A percentile compares a stretch with the other conserved stretches of the same genome.
Conservation (phyloP, 2,329 filamentous ascomycete species). For the Fusarium sp. region DNA sequence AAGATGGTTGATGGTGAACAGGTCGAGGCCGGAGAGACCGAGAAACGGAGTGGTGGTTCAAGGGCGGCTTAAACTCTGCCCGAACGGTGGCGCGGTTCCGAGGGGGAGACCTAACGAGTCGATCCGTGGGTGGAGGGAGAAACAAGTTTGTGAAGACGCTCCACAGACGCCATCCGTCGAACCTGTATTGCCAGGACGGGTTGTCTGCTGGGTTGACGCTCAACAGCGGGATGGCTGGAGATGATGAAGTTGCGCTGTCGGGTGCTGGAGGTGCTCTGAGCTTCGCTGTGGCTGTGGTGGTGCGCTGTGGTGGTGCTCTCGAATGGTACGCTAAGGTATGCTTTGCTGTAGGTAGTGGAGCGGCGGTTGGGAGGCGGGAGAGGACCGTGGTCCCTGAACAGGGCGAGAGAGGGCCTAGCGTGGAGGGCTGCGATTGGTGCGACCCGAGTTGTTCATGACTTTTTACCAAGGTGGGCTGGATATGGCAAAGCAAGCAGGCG, state of each 20-base stretch:
- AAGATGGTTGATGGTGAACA: conserved; percentile 27
- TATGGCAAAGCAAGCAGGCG: conserved; percentile 3
- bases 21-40: conserved; percentile 33
- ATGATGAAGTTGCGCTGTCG: conserved; percentile 40
- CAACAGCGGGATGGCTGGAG: conserved; percentile 37
- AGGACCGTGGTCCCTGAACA: conserved; percentile 37
- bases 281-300: conserved; percentile 38
- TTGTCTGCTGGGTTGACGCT: conserved; percentile 28
- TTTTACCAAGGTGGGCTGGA: conserved; percentile 12
- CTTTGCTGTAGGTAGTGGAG: conserved; percentile 39
- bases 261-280: conserved; percentile 35
- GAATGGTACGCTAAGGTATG: conserved; percentile 37
- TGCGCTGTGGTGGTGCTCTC: conserved; percentile 31
- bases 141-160: conserved; percentile 23
- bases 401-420: conserved; percentile 41
- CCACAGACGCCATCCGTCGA: conserved; percentile 37
- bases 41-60: conserved; percentile 34
- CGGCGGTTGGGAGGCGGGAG: conserved; percentile 33
- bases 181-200: conserved; percentile 36
- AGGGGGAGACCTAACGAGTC: conserved; percentile 21
- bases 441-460: conserved; percentile 27
- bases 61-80: conserved; percentile 37
- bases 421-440: conserved; percentile 47
- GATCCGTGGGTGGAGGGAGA: conserved; percentile 19
- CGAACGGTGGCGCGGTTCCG: conserved; percentile 33